Base-by-base conservation (phyloP, 208 protist species). In the Trypanosoma lewisi region DNA sequence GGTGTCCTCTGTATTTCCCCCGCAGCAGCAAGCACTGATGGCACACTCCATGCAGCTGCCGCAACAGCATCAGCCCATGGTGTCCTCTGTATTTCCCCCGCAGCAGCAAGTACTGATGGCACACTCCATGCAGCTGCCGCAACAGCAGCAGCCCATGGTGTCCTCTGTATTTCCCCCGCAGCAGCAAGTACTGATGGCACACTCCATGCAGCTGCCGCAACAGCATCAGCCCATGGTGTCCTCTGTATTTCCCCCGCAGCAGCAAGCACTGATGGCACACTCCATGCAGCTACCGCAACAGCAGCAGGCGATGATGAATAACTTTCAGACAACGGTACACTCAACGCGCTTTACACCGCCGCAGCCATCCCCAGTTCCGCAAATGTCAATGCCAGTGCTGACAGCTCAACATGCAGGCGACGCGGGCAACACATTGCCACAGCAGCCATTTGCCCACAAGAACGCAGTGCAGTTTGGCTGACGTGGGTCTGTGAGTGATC, bases 391-490 rank as follows among this genome's bases (percentile, higher is more conserved):
- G 42, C 42, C 9, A 47, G n/a, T 21, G 42, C 42, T 30, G 41
- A 37, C 23, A 30, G 27, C 0, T 21, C 41, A 39, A 48, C n/a
- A 23, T 49, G 7, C 12, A n/a, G 11, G 3, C 8, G 56, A 11
- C 25, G 19, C 21, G 36, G 45, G 59, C 16, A 64, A 64, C 36
- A 25, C 33, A 36, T 34, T 64, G 31, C 47, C 48, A 12, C 16
- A 48, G 25, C 23, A 19, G 2, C 4, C 25, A 19, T n/a, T 27
- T 5, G 14, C 5, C 17, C 14, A 19, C 31, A 44, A 51, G 30
- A 28, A n/a, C 14, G 16, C 11, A 4, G 16, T 39, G 16, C n/a
- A 33, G 19, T 55, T 27, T 49, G 47, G 47, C 27, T 65, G 33
- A 52, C 0, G 37, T 68, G 41, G 39, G 6, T 4, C 1, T 9